Conservation (phyloP, 768 basidiomycete species). For the Inosperma sp. region DNA sequence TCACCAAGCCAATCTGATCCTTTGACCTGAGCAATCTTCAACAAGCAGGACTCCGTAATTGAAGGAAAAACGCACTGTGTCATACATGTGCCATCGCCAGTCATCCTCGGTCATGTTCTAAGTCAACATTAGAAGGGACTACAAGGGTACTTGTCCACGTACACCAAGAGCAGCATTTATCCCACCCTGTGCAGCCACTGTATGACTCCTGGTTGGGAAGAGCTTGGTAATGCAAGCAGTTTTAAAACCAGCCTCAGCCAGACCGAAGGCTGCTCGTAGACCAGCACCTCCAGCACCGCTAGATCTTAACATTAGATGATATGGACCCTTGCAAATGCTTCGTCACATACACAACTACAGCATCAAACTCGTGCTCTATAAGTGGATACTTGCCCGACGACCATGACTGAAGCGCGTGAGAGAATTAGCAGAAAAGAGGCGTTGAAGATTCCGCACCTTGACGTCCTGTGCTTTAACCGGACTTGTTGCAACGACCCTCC, state of each 20-base stretch:
- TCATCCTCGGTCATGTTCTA: constrained; percentile 99
- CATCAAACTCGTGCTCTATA: constrained; percentile 99
- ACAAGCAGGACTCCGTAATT: constrained; percentile 5
- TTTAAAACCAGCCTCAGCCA: constrained; percentile 97
- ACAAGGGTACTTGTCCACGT: constrained; percentile 27
- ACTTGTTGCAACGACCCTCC: constrained; percentile 62
- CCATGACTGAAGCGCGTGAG: constrained; percentile 48
- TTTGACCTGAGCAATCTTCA: constrained; percentile 68
- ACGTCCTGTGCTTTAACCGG: constrained; percentile 81
- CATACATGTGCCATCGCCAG: constrained; percentile 99
- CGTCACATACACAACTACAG: constrained; percentile 91
- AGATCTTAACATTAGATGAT: constrained; percentile 14
- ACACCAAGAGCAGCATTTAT: constrained; percentile 97
- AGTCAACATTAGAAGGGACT: not conserved
- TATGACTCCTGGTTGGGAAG: constrained; percentile 97
- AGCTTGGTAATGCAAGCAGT: constrained; percentile 99
- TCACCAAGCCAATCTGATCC: constrained; percentile 99
- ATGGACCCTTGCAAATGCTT: constrained; percentile 1
- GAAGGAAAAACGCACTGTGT: constrained; percentile 56
- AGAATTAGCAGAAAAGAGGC: not conserved
- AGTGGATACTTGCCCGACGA: constrained; percentile 89
- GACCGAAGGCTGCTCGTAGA: constrained; percentile 95
- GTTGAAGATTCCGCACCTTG: constrained; percentile 43
- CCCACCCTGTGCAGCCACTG: constrained; percentile 98
- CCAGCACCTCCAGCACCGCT: constrained; percentile 98